Conservation (phyloP, 2,329 filamentous ascomycete species). For the Ceratocystis alfenasii region DNA sequence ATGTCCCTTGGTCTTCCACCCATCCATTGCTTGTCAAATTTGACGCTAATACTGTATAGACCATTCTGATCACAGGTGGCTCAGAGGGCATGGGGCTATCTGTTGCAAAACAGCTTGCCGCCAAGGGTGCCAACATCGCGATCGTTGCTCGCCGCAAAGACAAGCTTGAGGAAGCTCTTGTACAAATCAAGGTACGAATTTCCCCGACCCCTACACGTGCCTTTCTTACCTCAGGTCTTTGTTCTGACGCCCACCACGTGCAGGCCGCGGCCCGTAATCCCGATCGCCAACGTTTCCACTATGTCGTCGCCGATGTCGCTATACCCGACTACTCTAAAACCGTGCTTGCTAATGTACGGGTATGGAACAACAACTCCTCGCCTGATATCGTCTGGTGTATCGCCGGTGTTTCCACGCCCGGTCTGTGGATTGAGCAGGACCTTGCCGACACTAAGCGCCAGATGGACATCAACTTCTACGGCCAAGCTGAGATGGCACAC, state of each 20-base stretch:
- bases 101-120: conserved; percentile 59
- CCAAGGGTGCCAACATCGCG: conserved; percentile 75
- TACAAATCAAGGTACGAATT: conserved; percentile 48
- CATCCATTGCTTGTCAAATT: not conserved
- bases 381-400: conserved; percentile 89
- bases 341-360: conserved; percentile 57
- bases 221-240: conserved; percentile 15
- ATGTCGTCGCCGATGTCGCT: conserved; percentile 73
- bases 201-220: not conserved
- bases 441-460: conserved; percentile 56
- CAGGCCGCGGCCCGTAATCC: conserved; percentile 51
- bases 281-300: conserved; percentile 63
- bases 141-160: conserved; percentile 66
- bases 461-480: conserved; percentile 91
- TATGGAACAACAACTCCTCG: conserved; percentile 62
- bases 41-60: conserved; percentile 39
- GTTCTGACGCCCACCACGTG: conserved; percentile 19
- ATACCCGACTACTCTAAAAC: conserved; percentile 54
- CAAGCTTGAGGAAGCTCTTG: conserved; percentile 60
- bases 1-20: conserved; percentile 6
- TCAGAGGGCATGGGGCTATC: conserved; percentile 86
- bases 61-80: conserved; percentile 76
- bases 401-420: conserved; percentile 62
- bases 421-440: conserved; percentile 65
- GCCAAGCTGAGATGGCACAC: conserved; percentile 74